These are phyloP conservation scores for Talaromyces islandicus DNA, from an alignment of 2,329 filamentous ascomycete genomes.

Conservation along the genomic window DNA sequence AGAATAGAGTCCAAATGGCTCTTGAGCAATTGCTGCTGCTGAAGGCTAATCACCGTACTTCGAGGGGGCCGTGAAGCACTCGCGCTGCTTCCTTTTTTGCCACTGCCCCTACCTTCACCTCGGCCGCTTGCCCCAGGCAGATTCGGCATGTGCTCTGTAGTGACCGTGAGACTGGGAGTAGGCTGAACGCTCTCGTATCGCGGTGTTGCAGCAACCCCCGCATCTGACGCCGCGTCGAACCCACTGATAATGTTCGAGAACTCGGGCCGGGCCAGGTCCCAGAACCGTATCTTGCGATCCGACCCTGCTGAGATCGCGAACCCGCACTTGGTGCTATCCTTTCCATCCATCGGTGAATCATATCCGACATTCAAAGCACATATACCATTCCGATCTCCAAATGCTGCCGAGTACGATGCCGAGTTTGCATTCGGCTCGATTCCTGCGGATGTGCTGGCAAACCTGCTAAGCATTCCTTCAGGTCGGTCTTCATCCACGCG, in stretches of 20 bases:
- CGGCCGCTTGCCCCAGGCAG: slow-evolving; percentile 23
- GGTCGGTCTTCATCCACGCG: slow-evolving; percentile 84
- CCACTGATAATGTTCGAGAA: slow-evolving; percentile 77
- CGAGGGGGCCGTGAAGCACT: slow-evolving; percentile 52
- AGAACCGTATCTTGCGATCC: slow-evolving; percentile 88
- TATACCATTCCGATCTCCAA: slow-evolving; percentile 48
- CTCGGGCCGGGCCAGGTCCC: slow-evolving; percentile 77
- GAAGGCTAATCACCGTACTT: slow-evolving; percentile 76
- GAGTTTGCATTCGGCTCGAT: slow-evolving; percentile 54
- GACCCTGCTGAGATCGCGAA: slow-evolving; percentile 84
- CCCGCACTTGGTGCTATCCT: slow-evolving; percentile 57
- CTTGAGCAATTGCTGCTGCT: slow-evolving; percentile 79
- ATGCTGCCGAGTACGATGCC: slow-evolving; percentile 1
- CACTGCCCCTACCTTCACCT: slow-evolving; percentile 20
- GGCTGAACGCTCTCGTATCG: slow-evolving; percentile 63
- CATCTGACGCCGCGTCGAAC: slow-evolving; percentile 59
- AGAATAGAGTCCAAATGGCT: slow-evolving; percentile 83
- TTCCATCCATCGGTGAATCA: slow-evolving; percentile 62
- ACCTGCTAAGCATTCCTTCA: slow-evolving; percentile 79
- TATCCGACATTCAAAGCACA: slow-evolving; percentile 68
- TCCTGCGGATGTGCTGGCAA: slow-evolving; percentile 56
- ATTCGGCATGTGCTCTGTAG: slow-evolving; percentile 56
- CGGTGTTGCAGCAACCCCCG: slow-evolving; percentile 46
- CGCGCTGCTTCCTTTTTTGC: slow-evolving; percentile 31
- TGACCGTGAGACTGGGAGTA: slow-evolving; percentile 57